Percentiles rank a stretch among this genome's conserved stretches.
Conservation (phyloP, 345 rosid genomes). For the Gossypium ekmanianum region DNA sequence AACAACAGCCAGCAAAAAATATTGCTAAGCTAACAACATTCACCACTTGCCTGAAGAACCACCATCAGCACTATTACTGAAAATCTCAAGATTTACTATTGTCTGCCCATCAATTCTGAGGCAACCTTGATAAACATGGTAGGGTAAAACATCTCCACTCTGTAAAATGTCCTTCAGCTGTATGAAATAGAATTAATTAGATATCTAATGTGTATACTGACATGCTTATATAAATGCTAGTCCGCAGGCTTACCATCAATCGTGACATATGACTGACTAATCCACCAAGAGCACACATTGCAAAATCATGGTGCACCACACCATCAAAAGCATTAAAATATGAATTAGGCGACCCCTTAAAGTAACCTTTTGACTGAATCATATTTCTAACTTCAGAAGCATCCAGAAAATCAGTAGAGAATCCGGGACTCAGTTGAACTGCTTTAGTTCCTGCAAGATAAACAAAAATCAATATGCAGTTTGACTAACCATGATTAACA, state of each 20-base stretch:
- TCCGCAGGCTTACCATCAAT: constrained; percentile 61
- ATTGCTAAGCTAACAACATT: constrained; percentile 7
- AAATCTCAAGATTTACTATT: constrained; percentile 84
- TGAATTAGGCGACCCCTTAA: constrained; percentile 52
- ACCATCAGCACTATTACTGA: constrained; percentile 72
- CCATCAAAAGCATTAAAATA: constrained; percentile 49
- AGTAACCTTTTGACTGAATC: constrained; percentile 65
- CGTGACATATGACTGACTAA: constrained; percentile 73
- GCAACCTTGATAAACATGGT: constrained; percentile 75
- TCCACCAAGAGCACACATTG: constrained; percentile 74
- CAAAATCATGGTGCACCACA: constrained; percentile 41
- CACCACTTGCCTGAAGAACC: constrained; percentile 63
- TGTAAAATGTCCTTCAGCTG: constrained; percentile 76
- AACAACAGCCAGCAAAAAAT: background rate
- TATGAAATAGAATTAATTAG: constrained; percentile 19
- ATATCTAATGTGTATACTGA: background rate
- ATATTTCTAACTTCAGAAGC: constrained; percentile 61
- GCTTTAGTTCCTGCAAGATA: constrained; percentile 47
- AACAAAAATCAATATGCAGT: background rate
- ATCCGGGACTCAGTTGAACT: constrained; percentile 55
- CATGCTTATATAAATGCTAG: constrained; percentile 2
- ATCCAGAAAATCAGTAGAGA: constrained; percentile 45
- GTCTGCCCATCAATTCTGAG: constrained; percentile 96
- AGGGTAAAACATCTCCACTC: constrained; percentile 72
- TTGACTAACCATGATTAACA: constrained; percentile 3